These are phyloP conservation scores for Aspergillus awamori DNA, from an alignment of 2,329 filamentous ascomycete species.

Conservation along the genomic window DNA sequence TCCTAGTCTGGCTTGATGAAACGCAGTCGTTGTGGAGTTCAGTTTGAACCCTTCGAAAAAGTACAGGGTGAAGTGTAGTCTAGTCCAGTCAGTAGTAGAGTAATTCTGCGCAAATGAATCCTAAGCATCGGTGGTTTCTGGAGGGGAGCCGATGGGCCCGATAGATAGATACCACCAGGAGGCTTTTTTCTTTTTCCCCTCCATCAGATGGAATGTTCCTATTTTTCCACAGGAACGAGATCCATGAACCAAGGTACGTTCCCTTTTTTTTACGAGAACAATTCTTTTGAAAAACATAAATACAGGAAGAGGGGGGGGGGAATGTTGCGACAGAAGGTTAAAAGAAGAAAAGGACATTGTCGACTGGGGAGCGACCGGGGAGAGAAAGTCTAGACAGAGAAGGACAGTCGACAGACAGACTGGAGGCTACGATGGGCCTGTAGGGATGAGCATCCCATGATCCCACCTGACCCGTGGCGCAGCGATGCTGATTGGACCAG, in stretches of 20 bases:
- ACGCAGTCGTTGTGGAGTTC: not conserved
- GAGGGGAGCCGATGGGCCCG: too few species aligned
- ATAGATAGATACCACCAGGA: too few species aligned
- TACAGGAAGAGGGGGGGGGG: too few species aligned
- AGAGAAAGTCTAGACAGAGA: not conserved
- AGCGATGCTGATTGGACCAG: constrained; percentile 9
- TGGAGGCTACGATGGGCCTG: constrained; percentile 4
- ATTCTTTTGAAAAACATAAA: too few species aligned
- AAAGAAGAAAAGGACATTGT: not conserved
- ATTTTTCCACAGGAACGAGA: too few species aligned
- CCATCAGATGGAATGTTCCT: too few species aligned
- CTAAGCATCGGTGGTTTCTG: not conserved
- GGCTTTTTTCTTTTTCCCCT: too few species aligned
- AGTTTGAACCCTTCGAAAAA: not conserved
- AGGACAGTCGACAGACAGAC: not conserved
- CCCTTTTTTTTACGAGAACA: too few species aligned
- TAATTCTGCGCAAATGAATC: not conserved
- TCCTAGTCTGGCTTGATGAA: not conserved
- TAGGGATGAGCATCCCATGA: constrained; percentile 6
- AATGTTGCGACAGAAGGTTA: not conserved
- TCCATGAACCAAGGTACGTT: too few species aligned
- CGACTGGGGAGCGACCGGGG: not conserved
- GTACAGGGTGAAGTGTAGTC: not conserved
- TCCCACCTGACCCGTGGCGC: constrained; percentile 10
- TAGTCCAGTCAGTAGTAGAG: too few species aligned